These are phyloP conservation scores for Ceratobasidium sp. DNA, from an alignment of 1,284 basidiomycete genomes.

Conservation along the genomic window DNA sequence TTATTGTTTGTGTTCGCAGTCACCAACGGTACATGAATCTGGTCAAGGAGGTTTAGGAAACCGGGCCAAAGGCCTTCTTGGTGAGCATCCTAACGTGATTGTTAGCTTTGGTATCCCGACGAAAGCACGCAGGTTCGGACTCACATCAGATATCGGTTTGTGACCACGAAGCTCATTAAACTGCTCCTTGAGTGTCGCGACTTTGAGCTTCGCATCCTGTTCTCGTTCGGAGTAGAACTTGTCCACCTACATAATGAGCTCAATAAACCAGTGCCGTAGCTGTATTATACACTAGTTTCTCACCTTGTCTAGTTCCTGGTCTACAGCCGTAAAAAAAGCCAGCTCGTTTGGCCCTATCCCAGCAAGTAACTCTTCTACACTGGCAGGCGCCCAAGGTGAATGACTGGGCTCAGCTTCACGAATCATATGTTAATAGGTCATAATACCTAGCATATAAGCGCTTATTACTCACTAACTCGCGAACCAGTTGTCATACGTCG, in stretches of 20 bases:
- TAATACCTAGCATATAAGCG: neutral
- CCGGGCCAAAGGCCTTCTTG: conserved; percentile 41
- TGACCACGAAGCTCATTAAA: conserved; percentile 78
- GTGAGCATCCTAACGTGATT: conserved; percentile 38
- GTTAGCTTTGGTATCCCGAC: neutral
- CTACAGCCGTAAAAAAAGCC: conserved; percentile 77
- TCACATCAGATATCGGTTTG: conserved; percentile 68
- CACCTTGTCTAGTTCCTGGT: conserved; percentile 80
- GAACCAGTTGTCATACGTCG: conserved; percentile 27
- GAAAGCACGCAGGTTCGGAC: neutral
- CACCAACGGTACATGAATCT: conserved; percentile 6
- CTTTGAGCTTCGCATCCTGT: conserved; percentile 67
- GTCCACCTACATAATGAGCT: conserved; percentile 66
- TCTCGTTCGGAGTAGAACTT: conserved; percentile 81
- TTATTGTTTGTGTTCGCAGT: neutral
- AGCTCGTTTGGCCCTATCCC: conserved; percentile 65
- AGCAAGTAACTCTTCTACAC: conserved; percentile 59
- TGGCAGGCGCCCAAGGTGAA: conserved; percentile 24
- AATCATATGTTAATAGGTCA: conserved; percentile 35
- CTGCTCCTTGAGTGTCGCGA: conserved; percentile 67
- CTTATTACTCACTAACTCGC: neutral
- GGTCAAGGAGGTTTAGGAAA: conserved; percentile 39
- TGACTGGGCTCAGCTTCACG: conserved; percentile 48
- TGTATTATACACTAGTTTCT: conserved; percentile 72
- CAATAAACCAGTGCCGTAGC: neutral